Evolutionary conservation across 2,329 filamentous ascomycete species (phyloP), one percentile per base, ranked within the genome.

Genomic region (Teratosphaeriaceae sp.): DNA sequence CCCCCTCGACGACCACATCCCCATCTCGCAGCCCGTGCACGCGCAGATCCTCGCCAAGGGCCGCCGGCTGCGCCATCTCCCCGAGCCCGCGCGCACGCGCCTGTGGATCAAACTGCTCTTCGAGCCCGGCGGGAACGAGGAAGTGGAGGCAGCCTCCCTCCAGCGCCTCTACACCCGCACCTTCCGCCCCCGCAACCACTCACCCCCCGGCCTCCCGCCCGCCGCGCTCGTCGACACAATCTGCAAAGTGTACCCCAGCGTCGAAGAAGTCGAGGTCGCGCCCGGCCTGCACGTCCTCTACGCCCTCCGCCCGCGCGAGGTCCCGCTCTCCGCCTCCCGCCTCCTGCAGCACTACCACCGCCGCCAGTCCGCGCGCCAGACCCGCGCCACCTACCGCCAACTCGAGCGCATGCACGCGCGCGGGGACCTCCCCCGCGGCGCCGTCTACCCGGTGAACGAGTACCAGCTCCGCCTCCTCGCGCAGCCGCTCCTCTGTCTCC

Each of bases 101-200:
- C 12, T 24, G 15, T 44, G 42, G 42, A 22, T 39, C 13, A n/a
- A 20, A 13, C 38, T 44, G 42, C 23, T 31, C 22, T 44, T 37
- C 21, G 15, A 31, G 3, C 12, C 12, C 16, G 42, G 36, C 12
- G 2, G 7, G 12, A 39, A 39, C 42, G 23, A 42, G 12, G 29
- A 44, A 22, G 23, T 39, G 5, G 12, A 18, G 9, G 16, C 15
- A 4, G 12, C 13, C 18, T 30, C 42, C 7, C 5, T 44, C 12
- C 23, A 18, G 27, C 8, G 6, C 11, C 16, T 29, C 26, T 44
- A 44, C 35, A 22, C 29, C 19, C 11, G 13, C n/a, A 44, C 36
- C 12, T 31, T 7, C 29, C 9, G n/a, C 9, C 29, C 5, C 29
- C 15, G 16, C 29, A 6, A 16, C 29, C 11, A 5, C 29, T 6